Conservation (phyloP, 1,284 basidiomycete species). For the Irpex sp. region DNA sequence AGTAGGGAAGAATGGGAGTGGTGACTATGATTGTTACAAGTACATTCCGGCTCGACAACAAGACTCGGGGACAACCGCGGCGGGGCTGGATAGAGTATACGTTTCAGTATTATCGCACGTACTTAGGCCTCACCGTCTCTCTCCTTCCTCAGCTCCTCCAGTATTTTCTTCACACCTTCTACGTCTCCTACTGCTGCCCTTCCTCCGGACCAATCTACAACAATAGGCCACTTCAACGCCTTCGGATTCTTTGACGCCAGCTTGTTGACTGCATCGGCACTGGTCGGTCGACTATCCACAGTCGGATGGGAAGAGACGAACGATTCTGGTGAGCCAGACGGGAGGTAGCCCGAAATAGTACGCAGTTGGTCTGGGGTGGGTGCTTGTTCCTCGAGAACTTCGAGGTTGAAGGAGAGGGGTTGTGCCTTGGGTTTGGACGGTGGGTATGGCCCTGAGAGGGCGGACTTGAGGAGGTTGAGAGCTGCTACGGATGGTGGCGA, state of each 20-base stretch:
- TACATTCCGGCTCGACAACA: too few relatives aligned
- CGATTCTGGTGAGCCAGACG: slow-evolving; percentile 29
- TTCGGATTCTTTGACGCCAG: slow-evolving; percentile 53
- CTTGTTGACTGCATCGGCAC: slow-evolving; percentile 41
- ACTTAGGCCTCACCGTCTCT: slow-evolving; percentile 53
- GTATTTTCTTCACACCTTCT: slow-evolving; percentile 60
- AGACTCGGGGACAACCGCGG: too few relatives aligned
- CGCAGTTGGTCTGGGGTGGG: slow-evolving; percentile 66
- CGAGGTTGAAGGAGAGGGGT: slow-evolving; percentile 66
- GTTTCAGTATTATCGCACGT: slow-evolving; percentile 11
- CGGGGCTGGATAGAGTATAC: too few relatives aligned
- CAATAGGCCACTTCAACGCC: slow-evolving; percentile 71
- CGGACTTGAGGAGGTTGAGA: slow-evolving; percentile 51
- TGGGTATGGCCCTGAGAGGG: slow-evolving; percentile 60
- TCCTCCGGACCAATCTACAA: slow-evolving; percentile 76
- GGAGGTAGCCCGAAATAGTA: slow-evolving; percentile 61
- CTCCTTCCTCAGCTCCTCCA: slow-evolving; percentile 59
- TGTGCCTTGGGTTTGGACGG: slow-evolving; percentile 37
- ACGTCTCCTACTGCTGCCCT: slow-evolving; percentile 60
- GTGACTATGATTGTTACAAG: too few relatives aligned
- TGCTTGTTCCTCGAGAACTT: slow-evolving; percentile 59
- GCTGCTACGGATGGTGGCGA: slow-evolving; percentile 63
- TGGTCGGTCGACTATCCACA: slow-evolving; percentile 38
- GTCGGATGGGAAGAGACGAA: slow-evolving; percentile 58
- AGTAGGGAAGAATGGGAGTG: too few relatives aligned